A percentile compares a stretch with the other conserved stretches of the same genome.
phyloP scores from a whole-genome alignment of 2,329 filamentous ascomycete genomes.

The Biscogniauxia marginata region DNA sequence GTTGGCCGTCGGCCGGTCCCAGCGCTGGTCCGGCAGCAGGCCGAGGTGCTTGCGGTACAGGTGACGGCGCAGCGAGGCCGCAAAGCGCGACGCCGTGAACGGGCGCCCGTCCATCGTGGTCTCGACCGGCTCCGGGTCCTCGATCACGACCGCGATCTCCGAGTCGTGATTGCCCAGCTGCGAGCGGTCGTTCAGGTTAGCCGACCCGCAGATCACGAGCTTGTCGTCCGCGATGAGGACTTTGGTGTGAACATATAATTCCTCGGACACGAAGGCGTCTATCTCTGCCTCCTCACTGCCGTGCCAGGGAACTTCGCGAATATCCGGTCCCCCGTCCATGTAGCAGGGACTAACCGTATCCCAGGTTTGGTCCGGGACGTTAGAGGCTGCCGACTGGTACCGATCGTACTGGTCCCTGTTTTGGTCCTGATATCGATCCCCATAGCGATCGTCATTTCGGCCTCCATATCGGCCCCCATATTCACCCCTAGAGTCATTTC shows the following conservation, averaged over 20 bases:
- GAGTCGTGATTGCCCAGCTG: constrained; percentile 83
- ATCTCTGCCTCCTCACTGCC: constrained; percentile 56
- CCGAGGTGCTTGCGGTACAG: constrained; percentile 92
- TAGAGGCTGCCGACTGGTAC: constrained; percentile 69
- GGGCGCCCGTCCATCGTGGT: constrained; percentile 71
- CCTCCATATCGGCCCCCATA: constrained; percentile 11
- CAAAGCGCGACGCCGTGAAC: constrained; percentile 72
- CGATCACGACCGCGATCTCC: constrained; percentile 86
- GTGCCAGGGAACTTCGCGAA: constrained; percentile 57
- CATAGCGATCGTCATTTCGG: constrained; percentile 21
- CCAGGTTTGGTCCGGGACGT: constrained; percentile 57
- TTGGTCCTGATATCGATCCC: constrained; percentile 31
- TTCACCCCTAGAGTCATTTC: constrained; percentile 17
- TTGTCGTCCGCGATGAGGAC: constrained; percentile 86
- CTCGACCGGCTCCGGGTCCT: constrained; percentile 70
- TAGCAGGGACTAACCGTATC: constrained; percentile 79
- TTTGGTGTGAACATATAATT: constrained; percentile 81
- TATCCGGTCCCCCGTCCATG: constrained; percentile 74
- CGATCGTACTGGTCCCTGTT: constrained; percentile 55
- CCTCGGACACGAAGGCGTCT: constrained; percentile 60
- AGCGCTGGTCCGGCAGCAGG: constrained; percentile 70
- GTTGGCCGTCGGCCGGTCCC: constrained; percentile 68
- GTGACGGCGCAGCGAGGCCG: constrained; percentile 76
- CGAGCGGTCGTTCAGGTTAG: constrained; percentile 88
- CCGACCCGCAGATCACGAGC: constrained; percentile 80